Base-by-base conservation (phyloP, 257 asterid genomes). In the Nicotiana sylvestris region DNA sequence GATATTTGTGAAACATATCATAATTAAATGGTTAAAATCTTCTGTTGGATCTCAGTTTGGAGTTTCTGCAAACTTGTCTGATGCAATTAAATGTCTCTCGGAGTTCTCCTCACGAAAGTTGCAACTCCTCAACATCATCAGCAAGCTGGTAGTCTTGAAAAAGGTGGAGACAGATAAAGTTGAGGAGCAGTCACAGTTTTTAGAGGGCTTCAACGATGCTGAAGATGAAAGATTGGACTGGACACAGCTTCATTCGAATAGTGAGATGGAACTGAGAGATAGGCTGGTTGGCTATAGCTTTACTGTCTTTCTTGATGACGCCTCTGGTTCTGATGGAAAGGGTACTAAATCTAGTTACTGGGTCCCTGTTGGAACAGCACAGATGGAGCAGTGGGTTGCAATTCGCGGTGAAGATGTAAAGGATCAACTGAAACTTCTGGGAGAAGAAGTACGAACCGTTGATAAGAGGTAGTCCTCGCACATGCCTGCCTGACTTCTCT, bases 331-430 rank as follows among this genome's bases (percentile, higher is more conserved):
- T 3, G 74, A 87, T 56, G 67, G 80, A 27, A 83, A 86, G 29
- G 70, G 57, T 77, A 37, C 18, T 68, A 74, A 81, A 79, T 58
- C 55, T 84, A 90, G 88, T 77, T 55, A 81, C 78, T 88, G 95
- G 93, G 53, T 46, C 84, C 94, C 90, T 27, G 81, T 86, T 85
- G 99, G 95, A 78, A 83, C 86, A 81, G 86, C 88, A 56, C 98
- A 92, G 88, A 90, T 96, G 98, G 89, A 86, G 92, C 93, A 88
- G 78, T 94, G 98, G 95, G 91, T 93, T 82, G 85, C 89, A 76
- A 88, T 67, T 76, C 88, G 87, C 82, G 81, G 15, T 39, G 66
- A 86, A 76, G 61, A 68, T 85, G 60, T 90, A 11, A 91, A 92
- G 85, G 93, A 88, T 81, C 85, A 81, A 76, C 79, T 91, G 16